Evolutionary conservation across 768 basidiomycete species (phyloP).

Genomic region (Collybia mongolica): DNA sequence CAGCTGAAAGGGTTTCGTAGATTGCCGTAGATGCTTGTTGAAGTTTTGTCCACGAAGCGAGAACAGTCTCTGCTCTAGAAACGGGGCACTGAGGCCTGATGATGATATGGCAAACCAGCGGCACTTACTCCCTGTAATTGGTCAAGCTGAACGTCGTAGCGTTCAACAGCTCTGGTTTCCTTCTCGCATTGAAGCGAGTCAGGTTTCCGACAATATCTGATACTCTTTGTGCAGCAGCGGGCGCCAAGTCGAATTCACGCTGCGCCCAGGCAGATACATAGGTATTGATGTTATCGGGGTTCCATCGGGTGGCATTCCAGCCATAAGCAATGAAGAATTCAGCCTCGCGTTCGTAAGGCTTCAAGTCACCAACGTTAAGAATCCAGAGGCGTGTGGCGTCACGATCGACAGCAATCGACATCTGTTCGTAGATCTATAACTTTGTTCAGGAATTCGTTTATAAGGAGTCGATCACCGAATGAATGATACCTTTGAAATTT

Average conservation of each 20-base stretch:
- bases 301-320: conserved; percentile 60
- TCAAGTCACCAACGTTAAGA: conserved; percentile 74
- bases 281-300: conserved; percentile 46
- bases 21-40: conserved; percentile 49
- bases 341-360: conserved; percentile 69
- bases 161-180: conserved; percentile 68
- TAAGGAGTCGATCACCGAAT: not conserved
- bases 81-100: not conserved
- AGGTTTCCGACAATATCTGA: conserved; percentile 54
- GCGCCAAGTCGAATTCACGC: conserved; percentile 57
- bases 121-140: conserved; percentile 66
- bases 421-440: conserved; percentile 59
- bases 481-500: conserved; percentile 44
- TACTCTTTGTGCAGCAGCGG: conserved; percentile 38
- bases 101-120: not conserved
- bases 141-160: conserved; percentile 59
- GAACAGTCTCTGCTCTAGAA: conserved; percentile 55
- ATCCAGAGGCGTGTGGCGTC: conserved; percentile 65
- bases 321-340: conserved; percentile 68
- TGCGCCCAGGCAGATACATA: conserved; percentile 61
- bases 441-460: not conserved
- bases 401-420: conserved; percentile 62
- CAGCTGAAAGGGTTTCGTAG: conserved; percentile 48
- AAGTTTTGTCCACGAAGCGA: conserved; percentile 49
- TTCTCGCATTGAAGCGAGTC: conserved; percentile 53